Evolutionary conservation across 441 rosid species (phyloP).

Genomic region (Populus trichocarpa): DNA sequence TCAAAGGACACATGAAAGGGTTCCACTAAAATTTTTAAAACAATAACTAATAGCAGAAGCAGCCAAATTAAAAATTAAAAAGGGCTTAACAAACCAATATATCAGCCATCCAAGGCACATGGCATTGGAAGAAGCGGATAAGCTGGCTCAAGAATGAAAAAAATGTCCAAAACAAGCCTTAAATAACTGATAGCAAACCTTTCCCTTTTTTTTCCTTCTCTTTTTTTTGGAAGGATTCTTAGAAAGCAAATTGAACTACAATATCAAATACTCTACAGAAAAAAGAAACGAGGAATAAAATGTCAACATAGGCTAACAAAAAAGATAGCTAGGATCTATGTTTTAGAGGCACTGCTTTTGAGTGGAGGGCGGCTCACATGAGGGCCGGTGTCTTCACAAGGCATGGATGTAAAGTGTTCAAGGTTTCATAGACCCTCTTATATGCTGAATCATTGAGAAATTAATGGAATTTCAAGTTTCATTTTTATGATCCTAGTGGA

Average conservation of each 20-base stretch:
- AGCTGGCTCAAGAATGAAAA: neutral
- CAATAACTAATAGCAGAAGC: neutral
- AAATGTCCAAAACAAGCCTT: neutral
- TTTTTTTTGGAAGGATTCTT: too few relatives aligned
- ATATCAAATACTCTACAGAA: too few relatives aligned
- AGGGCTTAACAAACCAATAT: neutral
- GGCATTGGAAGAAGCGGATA: neutral
- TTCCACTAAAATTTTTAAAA: neutral
- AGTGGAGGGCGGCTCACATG: neutral
- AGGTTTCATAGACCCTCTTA: neutral
- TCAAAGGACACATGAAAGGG: neutral
- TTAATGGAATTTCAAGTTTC: neutral
- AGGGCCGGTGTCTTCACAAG: neutral
- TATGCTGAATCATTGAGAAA: neutral
- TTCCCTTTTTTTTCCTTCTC: neutral
- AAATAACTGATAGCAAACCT: neutral
- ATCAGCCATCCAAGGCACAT: neutral
- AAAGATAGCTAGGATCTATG: too few relatives aligned
- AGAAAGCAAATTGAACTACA: too few relatives aligned
- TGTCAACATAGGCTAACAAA: too few relatives aligned
- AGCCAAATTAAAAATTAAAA: neutral
- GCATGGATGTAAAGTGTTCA: neutral
- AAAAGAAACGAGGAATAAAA: too few relatives aligned
- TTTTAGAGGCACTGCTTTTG: too few relatives aligned
- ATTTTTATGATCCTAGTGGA: neutral